These are phyloP conservation scores for Isatis lusitanica DNA, from an alignment of 441 rosid species.

Conservation along the genomic window DNA sequence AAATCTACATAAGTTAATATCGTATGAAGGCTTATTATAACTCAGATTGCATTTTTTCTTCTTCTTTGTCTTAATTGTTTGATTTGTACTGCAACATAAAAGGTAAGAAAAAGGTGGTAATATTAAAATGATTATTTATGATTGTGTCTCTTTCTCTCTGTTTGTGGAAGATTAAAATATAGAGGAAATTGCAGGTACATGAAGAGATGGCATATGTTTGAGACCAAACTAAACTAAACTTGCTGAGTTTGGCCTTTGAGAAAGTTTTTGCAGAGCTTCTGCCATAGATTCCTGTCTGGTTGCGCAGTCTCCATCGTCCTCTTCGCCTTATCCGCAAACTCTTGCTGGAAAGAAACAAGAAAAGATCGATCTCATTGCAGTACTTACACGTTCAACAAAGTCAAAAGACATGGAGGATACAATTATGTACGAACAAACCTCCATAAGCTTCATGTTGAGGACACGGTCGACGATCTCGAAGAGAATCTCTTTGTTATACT, in stretches of 20 bases:
- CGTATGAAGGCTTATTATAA: not conserved
- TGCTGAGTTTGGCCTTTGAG: slow-evolving; percentile 43
- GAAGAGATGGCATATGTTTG: not conserved
- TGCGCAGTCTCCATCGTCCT: slow-evolving; percentile 51
- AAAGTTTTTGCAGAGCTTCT: slow-evolving; percentile 67
- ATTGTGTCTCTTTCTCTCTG: slow-evolving; percentile 1
- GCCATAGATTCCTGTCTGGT: slow-evolving; percentile 70
- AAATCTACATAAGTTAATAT: not conserved
- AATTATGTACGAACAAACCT: slow-evolving; percentile 39
- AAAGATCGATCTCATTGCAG: slow-evolving; percentile 1
- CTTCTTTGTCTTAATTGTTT: not conserved
- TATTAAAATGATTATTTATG: not conserved
- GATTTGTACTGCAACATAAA: slow-evolving; percentile 7
- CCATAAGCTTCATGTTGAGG: slow-evolving; percentile 37
- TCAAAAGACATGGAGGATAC: not conserved
- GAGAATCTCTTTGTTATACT: slow-evolving; percentile 79
- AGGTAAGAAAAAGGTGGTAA: not conserved
- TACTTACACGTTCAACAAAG: not conserved
- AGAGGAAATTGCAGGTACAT: not conserved
- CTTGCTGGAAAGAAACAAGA: slow-evolving; percentile 40
- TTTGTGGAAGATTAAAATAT: not conserved
- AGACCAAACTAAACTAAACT: not conserved
- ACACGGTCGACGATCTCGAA: slow-evolving; percentile 68
- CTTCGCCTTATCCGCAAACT: slow-evolving; percentile 62
- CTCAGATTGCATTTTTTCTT: not conserved